Base-by-base conservation (phyloP, 2,329 filamentous ascomycete genomes). In the Exophiala bonariae region DNA sequence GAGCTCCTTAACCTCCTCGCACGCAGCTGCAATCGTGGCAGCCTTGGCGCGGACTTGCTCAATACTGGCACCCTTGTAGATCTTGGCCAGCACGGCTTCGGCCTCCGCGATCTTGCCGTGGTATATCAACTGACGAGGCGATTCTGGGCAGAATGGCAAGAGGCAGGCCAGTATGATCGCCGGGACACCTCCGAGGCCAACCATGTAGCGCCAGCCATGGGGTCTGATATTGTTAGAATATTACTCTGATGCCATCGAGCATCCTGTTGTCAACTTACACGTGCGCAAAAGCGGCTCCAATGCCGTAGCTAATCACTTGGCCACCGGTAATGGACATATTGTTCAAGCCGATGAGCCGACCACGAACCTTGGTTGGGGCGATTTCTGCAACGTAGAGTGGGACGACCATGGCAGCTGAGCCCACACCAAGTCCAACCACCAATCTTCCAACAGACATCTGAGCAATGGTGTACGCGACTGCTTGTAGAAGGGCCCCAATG, bases 131-230 rank as follows among this genome's bases (percentile, higher is more conserved):
- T 51, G 45, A 4, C 82, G 80, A 47, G 85, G 84, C 2, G 90
- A 80, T 51, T 76, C 81, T 0, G 90, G 89, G 79, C 96, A 85
- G 41, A 81, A 73, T 2, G 82, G 59, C 49, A 96, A 70, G 40
- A 93, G 69, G 0, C 75, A 63, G 4, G 81, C 79, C 63, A 96
- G 91, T 2, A 91, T 42, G 0, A 80, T 66, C 0, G 90, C 91
- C 0, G 92, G 92, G 22, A 86, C 52, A 7, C 86, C 87, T 1
- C 91, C 92, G 0, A 96, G 68, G 0, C 91, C 91, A 0, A 96
- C 90, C 80, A 96, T 91, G 83, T 87, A 95, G 41, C 89, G 77
- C 91, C 91, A 96, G 2, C 86, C 89, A 11, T 77, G 78, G 8
- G 58, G 49, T n/a, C n/a, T n/a, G n/a, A n/a, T n/a, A n/a, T n/a